Base-by-base conservation (phyloP, 2,329 filamentous ascomycete genomes). In the Alternaria hordeiaustralica region DNA sequence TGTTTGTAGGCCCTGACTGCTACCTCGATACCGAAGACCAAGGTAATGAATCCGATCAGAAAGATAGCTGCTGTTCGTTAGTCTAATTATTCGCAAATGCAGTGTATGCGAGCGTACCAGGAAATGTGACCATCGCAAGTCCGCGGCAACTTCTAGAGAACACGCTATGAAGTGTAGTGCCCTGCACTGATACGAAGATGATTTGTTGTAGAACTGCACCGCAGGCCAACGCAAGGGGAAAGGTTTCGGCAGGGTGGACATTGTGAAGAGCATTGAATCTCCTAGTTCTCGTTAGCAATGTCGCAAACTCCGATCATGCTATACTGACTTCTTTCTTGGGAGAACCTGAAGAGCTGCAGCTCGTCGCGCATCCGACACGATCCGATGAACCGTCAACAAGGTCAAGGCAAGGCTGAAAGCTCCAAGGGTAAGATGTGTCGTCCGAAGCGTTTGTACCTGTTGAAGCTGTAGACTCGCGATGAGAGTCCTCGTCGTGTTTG, bases 21-120 rank as follows among this genome's bases (percentile, higher is more conserved):
- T 33, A 87, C 84, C 75, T 92, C 90, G 61, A 90, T 66, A 13
- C 87, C 88, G 68, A 92, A 91, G 15, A 90, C 83, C 20, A 91
- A 72, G 68, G 91, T 89, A 30, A 89, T 85, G 65, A 86, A 90
- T 25, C 89, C 89, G 9, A 88, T 85, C 56, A 92, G 84, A 71
- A 92, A 91, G 36, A 91, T 83, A 8, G 87, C 90, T 91, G 60
- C 6, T 33, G 15, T 18, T 21, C 15, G 64, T 79, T 18, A 79
- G 75, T 28, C 15, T n/a, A 4, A 26, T 6, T 28, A 0, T 15
- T 41, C 18, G 18, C n/a, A n/a, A 28, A 30, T 33, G 28, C 6
- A 18, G 30, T n/a, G 8, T 26, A 44, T 44, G 36, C 10, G 18
- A 6, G 73, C 78, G 21, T 78, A 81, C 80, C 72, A 36, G 79